Percentiles rank a stretch among this genome's conserved stretches.
Conservation (phyloP, 2,329 filamentous ascomycete species). For the Fusarium udum region DNA sequence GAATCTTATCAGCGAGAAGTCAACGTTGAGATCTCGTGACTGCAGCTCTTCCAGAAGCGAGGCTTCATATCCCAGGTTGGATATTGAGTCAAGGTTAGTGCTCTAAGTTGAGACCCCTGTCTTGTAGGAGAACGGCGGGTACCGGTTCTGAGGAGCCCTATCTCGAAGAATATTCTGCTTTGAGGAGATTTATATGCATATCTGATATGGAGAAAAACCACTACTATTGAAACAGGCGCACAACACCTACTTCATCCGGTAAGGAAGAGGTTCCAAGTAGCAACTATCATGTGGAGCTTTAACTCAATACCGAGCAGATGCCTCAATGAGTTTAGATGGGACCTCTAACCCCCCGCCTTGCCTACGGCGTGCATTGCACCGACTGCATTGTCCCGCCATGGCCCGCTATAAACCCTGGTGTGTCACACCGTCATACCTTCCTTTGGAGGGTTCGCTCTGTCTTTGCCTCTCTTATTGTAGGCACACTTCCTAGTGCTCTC, state of each 20-base stretch:
- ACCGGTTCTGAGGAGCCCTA: neutral
- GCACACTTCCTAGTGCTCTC: constrained; percentile 15
- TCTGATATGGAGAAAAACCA: neutral
- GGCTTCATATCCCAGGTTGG: neutral
- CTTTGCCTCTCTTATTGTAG: constrained; percentile 24
- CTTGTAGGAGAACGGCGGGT: neutral
- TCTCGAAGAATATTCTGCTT: neutral
- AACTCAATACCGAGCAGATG: constrained; percentile 26
- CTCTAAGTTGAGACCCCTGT: neutral
- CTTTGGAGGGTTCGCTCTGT: neutral
- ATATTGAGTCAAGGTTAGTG: neutral
- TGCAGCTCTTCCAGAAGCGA: neutral
- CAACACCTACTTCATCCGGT: constrained; percentile 10
- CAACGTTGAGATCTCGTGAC: neutral
- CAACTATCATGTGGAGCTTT: constrained; percentile 7
- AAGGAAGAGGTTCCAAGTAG: neutral
- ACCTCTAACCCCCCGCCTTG: neutral
- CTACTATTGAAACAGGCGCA: neutral
- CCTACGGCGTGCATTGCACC: constrained; percentile 21
- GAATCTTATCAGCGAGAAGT: neutral
- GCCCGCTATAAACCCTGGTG: constrained; percentile 25
- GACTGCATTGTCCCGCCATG: constrained; percentile 16
- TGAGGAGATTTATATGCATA: neutral
- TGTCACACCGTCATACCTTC: constrained; percentile 35
- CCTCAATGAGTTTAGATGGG: constrained; percentile 25